Base-by-base conservation (phyloP, 768 basidiomycete species). In the Trametes elegans region DNA sequence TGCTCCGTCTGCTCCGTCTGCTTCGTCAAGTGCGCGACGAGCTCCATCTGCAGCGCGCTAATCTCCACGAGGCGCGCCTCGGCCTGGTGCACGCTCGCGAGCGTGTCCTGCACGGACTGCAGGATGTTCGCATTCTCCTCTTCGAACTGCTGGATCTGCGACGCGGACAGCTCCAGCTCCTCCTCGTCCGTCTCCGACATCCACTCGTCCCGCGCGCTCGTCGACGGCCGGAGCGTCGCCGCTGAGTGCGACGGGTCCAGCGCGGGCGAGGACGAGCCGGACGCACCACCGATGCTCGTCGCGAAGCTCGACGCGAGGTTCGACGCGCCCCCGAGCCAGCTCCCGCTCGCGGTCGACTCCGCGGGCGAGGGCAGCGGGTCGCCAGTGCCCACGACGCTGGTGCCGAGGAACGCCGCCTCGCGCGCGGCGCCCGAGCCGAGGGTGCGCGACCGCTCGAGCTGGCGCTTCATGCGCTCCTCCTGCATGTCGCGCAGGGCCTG, bases 1-100 rank as follows among this genome's bases (percentile, higher is more conserved):
- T 92, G 85, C 64, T 98, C 95, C 9, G 94, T 93, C 61, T 94
- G 71, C 74, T 95, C 95, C 2, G 89, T 89, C 76, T 99, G 97
- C 64, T 77, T 81, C 31, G 88, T 87, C 35, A 99, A 78, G 67
- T 98, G 93, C 13, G 82, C 76, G 45, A 97, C 84, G 61, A 99
- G 78, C 70, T 98, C 91, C 74, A 90, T 87, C 76, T 99, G 97
- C 53, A 99, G 74, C 36, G 89, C 81, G 63, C 90, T 90, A 65
- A 99, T 98, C 66, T 98, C 96, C 75, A 94, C 79, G 52, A 99
- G 72, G 29, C 90, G 84, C 40, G 90, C 84, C 68, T 99, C 96
- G 23, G 96, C 96, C 66, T 87, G 86, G 66, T 95, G 89, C 29
- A 99, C 91, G 3, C 91, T 86, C 61, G 88, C 87, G 28, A 98